Conservation (phyloP, 495 filamentous ascomycete species). For the Daldinia vernicosa region DNA sequence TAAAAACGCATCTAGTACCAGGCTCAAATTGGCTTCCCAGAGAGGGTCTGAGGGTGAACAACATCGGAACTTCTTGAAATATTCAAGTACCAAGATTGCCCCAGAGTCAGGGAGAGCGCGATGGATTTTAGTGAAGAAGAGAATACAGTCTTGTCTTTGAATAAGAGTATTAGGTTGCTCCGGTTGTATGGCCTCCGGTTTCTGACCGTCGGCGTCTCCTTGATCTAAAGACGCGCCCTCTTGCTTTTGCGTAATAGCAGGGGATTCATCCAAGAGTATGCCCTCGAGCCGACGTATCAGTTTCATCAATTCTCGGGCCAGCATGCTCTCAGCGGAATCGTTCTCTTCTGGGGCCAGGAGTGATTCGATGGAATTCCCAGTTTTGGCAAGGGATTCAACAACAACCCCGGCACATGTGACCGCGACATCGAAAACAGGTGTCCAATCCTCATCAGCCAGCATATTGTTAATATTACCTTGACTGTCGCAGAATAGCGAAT, state of each 20-base stretch:
- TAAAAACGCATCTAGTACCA: conserved; percentile 72
- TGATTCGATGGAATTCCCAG: conserved; percentile 47
- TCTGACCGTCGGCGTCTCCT: conserved; percentile 11
- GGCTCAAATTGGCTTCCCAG: conserved; percentile 71
- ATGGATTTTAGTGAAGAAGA: conserved; percentile 72
- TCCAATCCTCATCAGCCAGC: conserved; percentile 64
- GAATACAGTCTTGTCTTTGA: conserved; percentile 69
- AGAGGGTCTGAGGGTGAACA: conserved; percentile 74
- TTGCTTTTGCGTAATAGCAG: conserved; percentile 58
- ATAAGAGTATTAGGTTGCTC: conserved; percentile 55
- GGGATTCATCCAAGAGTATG: conserved; percentile 46
- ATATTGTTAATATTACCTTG: conserved; percentile 55
- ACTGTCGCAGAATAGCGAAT: conserved; percentile 57
- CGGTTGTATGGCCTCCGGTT: conserved; percentile 14
- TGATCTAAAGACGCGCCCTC: conserved; percentile 36
- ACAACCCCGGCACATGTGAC: conserved; percentile 54
- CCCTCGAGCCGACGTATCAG: conserved; percentile 56
- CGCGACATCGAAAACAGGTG: conserved; percentile 57
- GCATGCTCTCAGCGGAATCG: conserved; percentile 47
- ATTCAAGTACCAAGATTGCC: conserved; percentile 64
- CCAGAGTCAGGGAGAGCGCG: conserved; percentile 66
- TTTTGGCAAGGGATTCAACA: conserved; percentile 37
- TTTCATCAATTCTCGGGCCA: conserved; percentile 48
- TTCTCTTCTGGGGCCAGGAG: conserved; percentile 27
- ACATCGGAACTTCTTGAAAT: conserved; percentile 67